Evolutionary conservation across 768 basidiomycete genomes (phyloP), one percentile per base, ranked within the genome.

Genomic region (Auriscalpium microsporum): DNA sequence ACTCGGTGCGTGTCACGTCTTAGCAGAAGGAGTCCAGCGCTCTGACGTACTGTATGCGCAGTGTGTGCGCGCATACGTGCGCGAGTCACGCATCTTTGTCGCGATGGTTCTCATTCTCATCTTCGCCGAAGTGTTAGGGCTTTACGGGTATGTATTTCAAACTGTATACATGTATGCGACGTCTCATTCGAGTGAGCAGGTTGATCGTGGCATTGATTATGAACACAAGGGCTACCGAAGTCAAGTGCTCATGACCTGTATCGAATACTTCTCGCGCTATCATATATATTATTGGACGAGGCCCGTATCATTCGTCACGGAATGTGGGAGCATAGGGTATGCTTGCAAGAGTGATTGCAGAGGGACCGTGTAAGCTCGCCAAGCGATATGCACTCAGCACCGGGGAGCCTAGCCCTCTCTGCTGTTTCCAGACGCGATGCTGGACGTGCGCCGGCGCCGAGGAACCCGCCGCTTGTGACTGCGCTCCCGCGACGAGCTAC

Each of bases 1-100:
- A 99, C 69, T 94, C 95, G 58, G 95, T 98, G 33, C 79, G 96
- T 47, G 96, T 94, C 56, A 96, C 94, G 52, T 95, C 94, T 48
- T 94, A 97, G 71, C 94, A 98, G 28, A 28, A 28, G 28, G 28
- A 28, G 7, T 28, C 28, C 28, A 4, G 28, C 28, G 2, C 28
- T 28, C 28, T 28, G 28, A 28, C 28, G 28, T 28, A 28, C 28
- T 28, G 7, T 28, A 28, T 28, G 28, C 28, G 28, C 28, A 28
- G 28, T 28, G 28, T 7, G 28, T 86, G 40, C 40, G 40, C 40
- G 40, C 40, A 19, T 8, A 82, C 42, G 2, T 33, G 17, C n/a
- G 9, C 7, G 13, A 28, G 4, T 17, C 48, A 4, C 28, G 28
- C 4, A 28, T 28, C 28, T 28, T 28, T 28, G 28, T 28, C 28